Evolutionary conservation across 306 rosid species (phyloP).

Genomic region (Elaeagnus macrophylla): DNA sequence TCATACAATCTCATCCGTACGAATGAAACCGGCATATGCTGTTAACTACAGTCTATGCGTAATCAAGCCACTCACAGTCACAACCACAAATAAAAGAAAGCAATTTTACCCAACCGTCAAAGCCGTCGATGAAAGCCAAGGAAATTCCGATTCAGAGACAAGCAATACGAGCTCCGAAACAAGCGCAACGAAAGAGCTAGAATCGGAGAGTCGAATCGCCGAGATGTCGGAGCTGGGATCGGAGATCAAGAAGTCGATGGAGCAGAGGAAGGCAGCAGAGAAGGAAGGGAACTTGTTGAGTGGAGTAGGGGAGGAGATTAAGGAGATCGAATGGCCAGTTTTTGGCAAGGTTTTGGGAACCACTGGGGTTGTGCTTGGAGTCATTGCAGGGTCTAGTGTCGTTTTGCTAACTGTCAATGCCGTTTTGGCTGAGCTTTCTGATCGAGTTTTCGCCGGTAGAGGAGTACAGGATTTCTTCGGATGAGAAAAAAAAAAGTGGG

Average conservation of each 20-base stretch:
- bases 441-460: slow-evolving; percentile 55
- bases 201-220: slow-evolving; percentile 1
- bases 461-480: slow-evolving; percentile 79
- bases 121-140: slow-evolving; percentile 52
- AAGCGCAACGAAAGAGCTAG: slow-evolving; percentile 12
- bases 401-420: slow-evolving; percentile 82
- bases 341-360: slow-evolving; percentile 81
- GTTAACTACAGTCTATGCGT: neutral
- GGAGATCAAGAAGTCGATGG: slow-evolving; percentile 71
- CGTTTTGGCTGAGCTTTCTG: slow-evolving; percentile 71
- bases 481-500: slow-evolving; percentile 6
- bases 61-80: slow-evolving; percentile 3
- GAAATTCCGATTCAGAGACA: slow-evolving; percentile 33
- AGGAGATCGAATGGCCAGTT: slow-evolving; percentile 80
- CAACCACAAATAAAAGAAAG: slow-evolving; percentile 2
- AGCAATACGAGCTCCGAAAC: slow-evolving; percentile 4
- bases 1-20: neutral
- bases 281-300: slow-evolving; percentile 32
- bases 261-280: slow-evolving; percentile 46
- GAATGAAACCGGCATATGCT: slow-evolving; percentile 14
- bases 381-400: slow-evolving; percentile 77
- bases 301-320: slow-evolving; percentile 71
- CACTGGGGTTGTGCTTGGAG: slow-evolving; percentile 70
- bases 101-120: slow-evolving; percentile 4
- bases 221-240: slow-evolving; percentile 46